phyloP scores from a whole-genome alignment of 495 filamentous ascomycete genomes.

The Trichocladium antarcticum region DNA sequence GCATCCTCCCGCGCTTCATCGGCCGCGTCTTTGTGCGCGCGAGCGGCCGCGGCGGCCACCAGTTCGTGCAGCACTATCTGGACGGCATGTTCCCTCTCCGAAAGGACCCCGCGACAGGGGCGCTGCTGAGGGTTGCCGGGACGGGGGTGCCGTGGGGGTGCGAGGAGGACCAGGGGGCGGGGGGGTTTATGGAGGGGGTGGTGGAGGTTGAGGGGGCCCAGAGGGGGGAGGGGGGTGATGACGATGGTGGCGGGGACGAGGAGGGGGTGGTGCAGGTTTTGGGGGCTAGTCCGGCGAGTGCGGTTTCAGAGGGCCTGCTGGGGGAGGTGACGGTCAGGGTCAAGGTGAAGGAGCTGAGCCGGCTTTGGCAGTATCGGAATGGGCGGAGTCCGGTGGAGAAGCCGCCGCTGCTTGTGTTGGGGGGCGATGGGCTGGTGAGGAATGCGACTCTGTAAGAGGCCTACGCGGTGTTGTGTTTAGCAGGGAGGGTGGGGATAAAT shows the following conservation, averaged over 20 bases:
- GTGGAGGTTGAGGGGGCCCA: constrained; percentile 33
- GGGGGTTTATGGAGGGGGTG: constrained; percentile 48
- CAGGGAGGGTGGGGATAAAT: too few species aligned
- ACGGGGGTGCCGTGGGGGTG: constrained; percentile 25
- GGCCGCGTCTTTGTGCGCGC: constrained; percentile 62
- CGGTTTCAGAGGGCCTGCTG: background rate
- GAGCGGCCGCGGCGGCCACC: constrained; percentile 51
- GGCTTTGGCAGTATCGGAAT: constrained; percentile 64
- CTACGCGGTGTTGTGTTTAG: too few species aligned
- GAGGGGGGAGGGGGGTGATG: constrained; percentile 32
- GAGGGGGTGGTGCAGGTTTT: constrained; percentile 26
- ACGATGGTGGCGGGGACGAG: constrained; percentile 15
- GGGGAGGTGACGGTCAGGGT: constrained; percentile 18
- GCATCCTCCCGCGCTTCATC: constrained; percentile 50
- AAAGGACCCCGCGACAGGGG: constrained; percentile 20
- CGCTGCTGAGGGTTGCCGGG: constrained; percentile 9
- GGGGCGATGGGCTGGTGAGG: constrained; percentile 14
- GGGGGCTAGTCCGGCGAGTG: constrained; percentile 15
- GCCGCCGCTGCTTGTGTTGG: constrained; percentile 15
- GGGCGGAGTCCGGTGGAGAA: constrained; percentile 45
- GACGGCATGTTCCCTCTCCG: constrained; percentile 62
- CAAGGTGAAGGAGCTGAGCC: constrained; percentile 58
- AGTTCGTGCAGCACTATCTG: constrained; percentile 72
- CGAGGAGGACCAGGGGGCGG: constrained; percentile 23
- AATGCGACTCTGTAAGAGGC: constrained; percentile 12